Percentiles rank a stretch among this genome's conserved stretches.
Conservation (phyloP, 352 stramenopile genomes). For the Pythium aristosporum region DNA sequence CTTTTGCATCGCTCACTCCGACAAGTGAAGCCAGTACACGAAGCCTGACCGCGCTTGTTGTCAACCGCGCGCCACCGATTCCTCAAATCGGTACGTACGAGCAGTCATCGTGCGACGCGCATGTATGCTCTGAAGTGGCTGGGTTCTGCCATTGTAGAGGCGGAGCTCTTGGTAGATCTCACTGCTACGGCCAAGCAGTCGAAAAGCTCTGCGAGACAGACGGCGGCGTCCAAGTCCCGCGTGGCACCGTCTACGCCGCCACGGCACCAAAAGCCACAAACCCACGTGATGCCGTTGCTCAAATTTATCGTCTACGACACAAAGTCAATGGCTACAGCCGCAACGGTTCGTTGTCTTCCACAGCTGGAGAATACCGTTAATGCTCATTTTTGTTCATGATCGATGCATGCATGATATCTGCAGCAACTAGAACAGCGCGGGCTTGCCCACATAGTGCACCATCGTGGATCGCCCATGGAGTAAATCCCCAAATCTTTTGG, state of each 20-base stretch:
- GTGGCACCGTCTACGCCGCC: background rate
- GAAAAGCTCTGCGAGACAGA: background rate
- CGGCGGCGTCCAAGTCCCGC: background rate
- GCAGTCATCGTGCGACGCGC: background rate
- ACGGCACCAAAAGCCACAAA: background rate
- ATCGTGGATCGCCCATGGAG: background rate
- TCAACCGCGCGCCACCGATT: slow-evolving; percentile 49
- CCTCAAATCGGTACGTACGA: slow-evolving; percentile 51
- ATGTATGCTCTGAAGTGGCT: background rate
- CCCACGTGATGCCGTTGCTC: background rate
- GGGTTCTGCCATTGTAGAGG: slow-evolving; percentile 9
- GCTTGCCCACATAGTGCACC: slow-evolving; percentile 1
- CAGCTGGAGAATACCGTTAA: background rate
- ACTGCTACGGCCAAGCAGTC: background rate
- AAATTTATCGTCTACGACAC: slow-evolving; percentile 19
- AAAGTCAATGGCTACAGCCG: slow-evolving; percentile 9
- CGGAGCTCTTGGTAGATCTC: slow-evolving; percentile 19
- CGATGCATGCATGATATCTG: background rate
- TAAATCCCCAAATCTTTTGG: background rate
- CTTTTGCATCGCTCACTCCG: background rate
- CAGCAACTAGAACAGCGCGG: slow-evolving; percentile 16
- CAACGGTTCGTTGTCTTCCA: slow-evolving; percentile 6
- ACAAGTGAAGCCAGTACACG: background rate
- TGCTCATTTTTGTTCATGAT: background rate
- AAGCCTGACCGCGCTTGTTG: slow-evolving; percentile 38